Conservation (phyloP, 805 yeast genomes). For the Pichia occidentalis region DNA sequence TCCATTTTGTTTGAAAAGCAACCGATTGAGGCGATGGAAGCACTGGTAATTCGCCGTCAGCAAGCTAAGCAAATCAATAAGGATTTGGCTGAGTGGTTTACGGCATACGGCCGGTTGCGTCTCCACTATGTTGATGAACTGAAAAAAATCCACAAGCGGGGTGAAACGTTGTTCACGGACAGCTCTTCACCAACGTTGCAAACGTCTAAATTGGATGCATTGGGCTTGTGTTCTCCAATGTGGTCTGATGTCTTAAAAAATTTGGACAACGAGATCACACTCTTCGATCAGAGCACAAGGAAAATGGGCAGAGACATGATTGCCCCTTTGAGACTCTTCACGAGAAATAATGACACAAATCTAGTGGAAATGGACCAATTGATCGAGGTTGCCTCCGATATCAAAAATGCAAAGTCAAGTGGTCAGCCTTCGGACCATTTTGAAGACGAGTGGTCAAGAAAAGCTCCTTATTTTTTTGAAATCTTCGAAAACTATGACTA, state of each 20-base stretch:
- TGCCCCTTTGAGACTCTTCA: constrained; percentile 45
- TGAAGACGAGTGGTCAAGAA: constrained; percentile 63
- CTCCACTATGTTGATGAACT: constrained; percentile 43
- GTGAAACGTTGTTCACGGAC: constrained; percentile 31
- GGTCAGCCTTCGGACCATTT: constrained; percentile 34
- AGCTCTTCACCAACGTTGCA: constrained; percentile 36
- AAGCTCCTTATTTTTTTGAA: constrained; percentile 72
- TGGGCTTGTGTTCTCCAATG: constrained; percentile 37
- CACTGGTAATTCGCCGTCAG: constrained; percentile 48
- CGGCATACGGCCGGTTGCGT: constrained; percentile 44
- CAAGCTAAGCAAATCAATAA: constrained; percentile 51
- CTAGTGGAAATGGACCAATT: constrained; percentile 36
- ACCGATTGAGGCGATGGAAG: constrained; percentile 56
- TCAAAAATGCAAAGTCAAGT: constrained; percentile 16
- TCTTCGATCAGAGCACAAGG: constrained; percentile 40
- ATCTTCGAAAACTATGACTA: constrained; percentile 68
- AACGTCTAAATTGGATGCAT: constrained; percentile 42
- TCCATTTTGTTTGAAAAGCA: constrained; percentile 33
- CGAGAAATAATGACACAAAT: constrained; percentile 44
- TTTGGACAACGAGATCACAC: constrained; percentile 39
- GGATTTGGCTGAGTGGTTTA: constrained; percentile 56
- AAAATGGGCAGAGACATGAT: constrained; percentile 50
- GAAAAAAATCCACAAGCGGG: constrained; percentile 32
- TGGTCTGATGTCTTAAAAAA: constrained; percentile 40
- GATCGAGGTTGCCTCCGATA: constrained; percentile 21